Percentiles rank a stretch among this genome's conserved stretches.
Evolutionary conservation across 2,329 filamentous ascomycete genomes (phyloP).

Genomic region (Sordariomycetes sp.): DNA sequence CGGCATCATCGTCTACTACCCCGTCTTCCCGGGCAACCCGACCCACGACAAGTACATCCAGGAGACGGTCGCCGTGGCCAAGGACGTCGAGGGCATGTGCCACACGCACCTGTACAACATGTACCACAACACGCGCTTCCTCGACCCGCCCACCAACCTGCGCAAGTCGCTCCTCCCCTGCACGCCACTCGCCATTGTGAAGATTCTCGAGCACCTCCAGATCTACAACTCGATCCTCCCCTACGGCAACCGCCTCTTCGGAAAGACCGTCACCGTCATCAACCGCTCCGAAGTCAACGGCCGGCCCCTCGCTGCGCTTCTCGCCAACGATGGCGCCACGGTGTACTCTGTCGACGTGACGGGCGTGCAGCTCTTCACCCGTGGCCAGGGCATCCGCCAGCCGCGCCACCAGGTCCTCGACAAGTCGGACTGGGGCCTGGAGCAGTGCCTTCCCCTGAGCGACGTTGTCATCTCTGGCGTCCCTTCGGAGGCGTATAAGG

Average conservation of each 20-base stretch:
- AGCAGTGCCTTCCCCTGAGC: slow-evolving; percentile 73
- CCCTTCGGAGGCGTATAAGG: slow-evolving; percentile 77
- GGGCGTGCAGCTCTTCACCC: slow-evolving; percentile 82
- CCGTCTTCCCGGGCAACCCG: slow-evolving; percentile 72
- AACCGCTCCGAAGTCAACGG: slow-evolving; percentile 96
- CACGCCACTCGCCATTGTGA: slow-evolving; percentile 90
- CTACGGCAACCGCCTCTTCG: slow-evolving; percentile 84
- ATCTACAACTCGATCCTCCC: slow-evolving; percentile 94
- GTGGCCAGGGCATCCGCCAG: slow-evolving; percentile 77
- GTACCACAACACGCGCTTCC: slow-evolving; percentile 95
- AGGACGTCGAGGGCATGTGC: slow-evolving; percentile 91
- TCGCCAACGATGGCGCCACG: slow-evolving; percentile 90
- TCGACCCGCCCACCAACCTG: slow-evolving; percentile 62
- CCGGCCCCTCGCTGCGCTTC: slow-evolving; percentile 75
- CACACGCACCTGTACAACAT: slow-evolving; percentile 97
- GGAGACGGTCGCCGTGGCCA: slow-evolving; percentile 77
- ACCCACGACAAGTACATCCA: slow-evolving; percentile 90
- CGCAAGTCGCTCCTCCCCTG: slow-evolving; percentile 92
- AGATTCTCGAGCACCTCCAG: slow-evolving; percentile 88
- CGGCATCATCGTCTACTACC: slow-evolving; percentile 96
- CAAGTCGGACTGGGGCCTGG: slow-evolving; percentile 64
- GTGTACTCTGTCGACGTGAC: slow-evolving; percentile 93
- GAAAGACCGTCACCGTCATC: slow-evolving; percentile 89
- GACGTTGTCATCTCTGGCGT: slow-evolving; percentile 95
- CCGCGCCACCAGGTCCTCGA: slow-evolving; percentile 77